Base-by-base conservation (phyloP, 192 early-diverging fungal species). In the Coemansia sp. region DNA sequence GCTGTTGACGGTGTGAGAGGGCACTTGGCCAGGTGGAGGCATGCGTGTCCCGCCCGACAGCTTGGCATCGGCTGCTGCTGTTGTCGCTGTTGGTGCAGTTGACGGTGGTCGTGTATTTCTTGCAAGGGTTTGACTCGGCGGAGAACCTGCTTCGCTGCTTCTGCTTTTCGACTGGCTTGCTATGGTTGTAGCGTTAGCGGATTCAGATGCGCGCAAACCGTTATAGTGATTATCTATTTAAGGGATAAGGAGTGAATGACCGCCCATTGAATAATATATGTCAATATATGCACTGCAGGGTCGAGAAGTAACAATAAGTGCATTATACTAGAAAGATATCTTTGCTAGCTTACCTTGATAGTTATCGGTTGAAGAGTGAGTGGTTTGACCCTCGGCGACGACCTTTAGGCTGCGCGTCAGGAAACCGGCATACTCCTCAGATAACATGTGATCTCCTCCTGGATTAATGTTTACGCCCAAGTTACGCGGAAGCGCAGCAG, bases 381-480 rank as follows among this genome's bases (percentile, higher is more conserved):
- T 38, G 22, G 45, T 52, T 47, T 39, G 22, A 25, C 57, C 41
- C 34, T 70, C 67, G 7, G 61, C 54, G 27, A 70, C 50, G 4
- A 61, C 50, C 24, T 63, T 59, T 15, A 62, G 33, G 33, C 67
- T 77, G 14, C 61, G 60, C 14, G 66, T 55, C 43, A 77, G 49
- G 40, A 52, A 77, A 8, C 61, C 43, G 1, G 64, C 43, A 33
- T 77, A 77, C 13, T 67, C 68, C 6, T 62, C 45, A 1, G 73
- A 67, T 34, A 77, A 30, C 30, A 54, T 40, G 12, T 70, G 64
- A 1, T 43, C 54, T 8, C 73, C 73, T 3, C 60, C 52, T 18
- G 64, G 58, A 40, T 61, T 60, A 38, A 77, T 70, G 48, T 77
- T 66, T n/a, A 77, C 64, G 23, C 73, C 73, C 3, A 64, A 53